Evolutionary conservation across 2,329 filamentous ascomycete genomes (phyloP), one percentile per base, ranked within the genome.

Genomic region (Stylonectria norvegica): DNA sequence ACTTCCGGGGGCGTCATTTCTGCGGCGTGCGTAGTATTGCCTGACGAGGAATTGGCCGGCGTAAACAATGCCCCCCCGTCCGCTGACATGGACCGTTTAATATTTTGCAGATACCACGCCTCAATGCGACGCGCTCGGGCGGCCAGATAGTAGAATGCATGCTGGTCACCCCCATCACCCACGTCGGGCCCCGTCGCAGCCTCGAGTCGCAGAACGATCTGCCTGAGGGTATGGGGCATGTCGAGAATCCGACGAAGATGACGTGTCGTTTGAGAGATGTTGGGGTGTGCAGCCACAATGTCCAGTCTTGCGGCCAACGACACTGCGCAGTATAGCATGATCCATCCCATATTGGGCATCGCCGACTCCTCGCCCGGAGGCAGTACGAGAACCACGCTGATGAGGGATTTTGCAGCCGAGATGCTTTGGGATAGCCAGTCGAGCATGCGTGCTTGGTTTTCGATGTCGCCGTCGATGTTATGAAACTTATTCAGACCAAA

Each of bases 361-460:
- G 43, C 40, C 1, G 48, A 45, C 35, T 63, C 59, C 20, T 59
- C 57, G 1, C 54, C 57, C 11, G 47, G 43, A 1, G 59, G 55
- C 1, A 62, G 48, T 1, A 54, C 42, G 11, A 62, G 48, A 1
- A 61, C 45, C 1, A 61, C 45, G 14, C 51, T 59, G 0, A 61
- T 54, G 1, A 63, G 51, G 1, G 56, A 55, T 19, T 60, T 62
- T 5, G 58, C 57, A 1, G 58, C 59, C 0, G 54, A 53, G 16
- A 61, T 57, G 28, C 57, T 62, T 8, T 60, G 59, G 0, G 60
- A 63, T 0, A 63, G 27, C 47, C 55, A 61, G 5, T 59, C 48
- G 1, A 63, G 32, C 3, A 61, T 42, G 2, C 42, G 40, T 1
- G n/a, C 33, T 14, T 50, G 47, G 11, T 50, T 45, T 8, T 44